phyloP scores from a whole-genome alignment of 2,329 filamentous ascomycete species.

The Claviceps pazoutovae region DNA sequence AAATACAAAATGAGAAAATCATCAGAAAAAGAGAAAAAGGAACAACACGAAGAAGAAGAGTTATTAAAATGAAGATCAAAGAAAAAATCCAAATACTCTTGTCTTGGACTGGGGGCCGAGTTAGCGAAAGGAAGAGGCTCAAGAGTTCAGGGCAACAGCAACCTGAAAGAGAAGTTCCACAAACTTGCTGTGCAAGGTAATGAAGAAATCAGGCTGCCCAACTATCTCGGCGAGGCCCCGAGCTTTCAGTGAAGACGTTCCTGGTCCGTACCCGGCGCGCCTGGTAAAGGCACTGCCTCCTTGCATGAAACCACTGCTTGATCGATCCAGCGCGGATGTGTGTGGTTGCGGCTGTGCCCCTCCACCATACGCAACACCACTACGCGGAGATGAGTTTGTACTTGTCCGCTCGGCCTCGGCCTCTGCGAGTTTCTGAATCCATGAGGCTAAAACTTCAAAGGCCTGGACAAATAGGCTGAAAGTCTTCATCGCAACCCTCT shows the following conservation, averaged over 20 bases:
- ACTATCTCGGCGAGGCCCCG: constrained; percentile 52
- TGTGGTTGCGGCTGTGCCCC: constrained; percentile 17
- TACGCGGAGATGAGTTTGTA: constrained; percentile 28
- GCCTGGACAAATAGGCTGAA: constrained; percentile 48
- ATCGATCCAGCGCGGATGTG: constrained; percentile 20
- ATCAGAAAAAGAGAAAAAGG: not conserved
- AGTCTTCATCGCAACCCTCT: constrained; percentile 50
- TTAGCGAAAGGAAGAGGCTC: constrained; percentile 1
- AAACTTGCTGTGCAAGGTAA: constrained; percentile 50
- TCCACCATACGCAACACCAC: constrained; percentile 25
- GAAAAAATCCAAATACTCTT: not conserved
- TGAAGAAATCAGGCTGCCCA: constrained; percentile 53
- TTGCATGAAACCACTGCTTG: constrained; percentile 41
- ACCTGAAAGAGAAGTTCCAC: constrained; percentile 48
- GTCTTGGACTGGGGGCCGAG: too few species aligned
- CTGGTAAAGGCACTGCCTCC: constrained; percentile 43
- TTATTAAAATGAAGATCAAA: not conserved
- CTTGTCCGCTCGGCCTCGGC: constrained; percentile 43
- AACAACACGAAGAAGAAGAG: not conserved
- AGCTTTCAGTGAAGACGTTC: constrained; percentile 41
- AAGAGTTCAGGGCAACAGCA: constrained; percentile 38
- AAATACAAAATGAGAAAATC: too few species aligned
- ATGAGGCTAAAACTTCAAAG: constrained; percentile 49
- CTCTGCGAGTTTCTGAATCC: constrained; percentile 53
- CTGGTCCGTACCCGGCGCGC: constrained; percentile 42